Base-by-base conservation (phyloP, 192 early-diverging fungal species). In the Gaertneriomyces semiglobifer region DNA sequence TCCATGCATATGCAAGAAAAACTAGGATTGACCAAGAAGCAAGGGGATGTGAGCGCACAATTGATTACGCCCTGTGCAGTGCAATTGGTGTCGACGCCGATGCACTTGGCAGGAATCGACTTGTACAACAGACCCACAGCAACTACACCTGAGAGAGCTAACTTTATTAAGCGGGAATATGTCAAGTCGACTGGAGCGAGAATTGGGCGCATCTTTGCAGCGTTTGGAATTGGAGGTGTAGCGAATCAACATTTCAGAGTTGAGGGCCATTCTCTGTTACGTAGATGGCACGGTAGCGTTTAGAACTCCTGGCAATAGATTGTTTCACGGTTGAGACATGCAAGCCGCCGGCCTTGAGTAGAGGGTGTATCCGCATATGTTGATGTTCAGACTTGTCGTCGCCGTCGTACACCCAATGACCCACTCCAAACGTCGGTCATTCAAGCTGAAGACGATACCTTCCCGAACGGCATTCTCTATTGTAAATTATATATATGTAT, bases 171-270 rank as follows among this genome's bases (percentile, higher is more conserved):
- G 20, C 7, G 53, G 39, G 72, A 73, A 38, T 78, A 78, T 48
- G 10, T 53, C 16, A 46, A 43, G 20, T 60, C 78, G 20, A 73
- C 71, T 12, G 16, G 59, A 39, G 67, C 69, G 33, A 12, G 77
- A 18, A 70, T 72, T 45, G 71, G 64, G 6, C 59, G 80, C 39
- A 79, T 81, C 66, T 74, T 81, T 54, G 77, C 80, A 3, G 80
- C 80, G 19, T 81, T 73, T 72, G 77, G 77, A 7, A 69, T 81
- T 33, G 76, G 75, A n/a, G 77, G 74, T 14, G 68, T 81, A 8
- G 69, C 72, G 6, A 81, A 81, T 70, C 67, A 73, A 54, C 12
- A 33, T 14, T 68, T 68, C 44, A 10, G 66, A 19, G 14, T 19
- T 9, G 47, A 38, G 18, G 45, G 16, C 14, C 16, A 57, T 33